These are phyloP conservation scores for Candida fluviatilis DNA, from an alignment of 805 yeast genomes.

Conservation along the genomic window DNA sequence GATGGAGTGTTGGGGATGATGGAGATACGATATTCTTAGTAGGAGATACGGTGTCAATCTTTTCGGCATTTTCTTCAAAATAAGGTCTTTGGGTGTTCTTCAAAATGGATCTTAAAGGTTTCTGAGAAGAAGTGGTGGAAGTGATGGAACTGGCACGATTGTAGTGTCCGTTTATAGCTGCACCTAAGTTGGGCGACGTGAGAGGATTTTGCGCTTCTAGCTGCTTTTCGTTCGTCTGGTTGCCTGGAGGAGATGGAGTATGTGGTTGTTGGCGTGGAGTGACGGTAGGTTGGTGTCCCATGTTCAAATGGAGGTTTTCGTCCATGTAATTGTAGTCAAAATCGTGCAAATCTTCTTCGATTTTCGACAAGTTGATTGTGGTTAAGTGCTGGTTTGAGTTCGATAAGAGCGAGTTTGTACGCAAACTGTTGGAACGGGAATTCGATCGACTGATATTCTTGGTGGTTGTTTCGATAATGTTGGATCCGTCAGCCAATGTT, in stretches of 20 bases:
- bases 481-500: slow-evolving; percentile 39
- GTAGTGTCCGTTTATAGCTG: too few relatives aligned
- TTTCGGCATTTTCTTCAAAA: slow-evolving; percentile 2
- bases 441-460: slow-evolving; percentile 33
- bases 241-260: slow-evolving; percentile 1
- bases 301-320: slow-evolving; percentile 2
- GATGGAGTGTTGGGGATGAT: slow-evolving; percentile 12
- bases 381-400: slow-evolving; percentile 13
- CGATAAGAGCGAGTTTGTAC: slow-evolving; percentile 19
- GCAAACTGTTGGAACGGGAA: slow-evolving; percentile 28
- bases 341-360: slow-evolving; percentile 40
- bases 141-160: slow-evolving; percentile 7
- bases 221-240: too few relatives aligned
- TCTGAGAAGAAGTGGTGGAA: slow-evolving; percentile 14
- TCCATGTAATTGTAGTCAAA: slow-evolving; percentile 35
- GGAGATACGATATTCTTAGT: not conserved
- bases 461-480: slow-evolving; percentile 39
- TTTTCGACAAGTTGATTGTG: slow-evolving; percentile 27
- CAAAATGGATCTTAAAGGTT: slow-evolving; percentile 33
- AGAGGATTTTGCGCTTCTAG: too few relatives aligned
- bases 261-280: not conserved
- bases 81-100: slow-evolving; percentile 18
- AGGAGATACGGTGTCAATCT: slow-evolving; percentile 3
- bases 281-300: not conserved
- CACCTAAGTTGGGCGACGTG: too few relatives aligned